Evolutionary conservation across 495 filamentous ascomycete genomes (phyloP), one percentile per base, ranked within the genome.

Genomic region (Trichoderma reesei): DNA sequence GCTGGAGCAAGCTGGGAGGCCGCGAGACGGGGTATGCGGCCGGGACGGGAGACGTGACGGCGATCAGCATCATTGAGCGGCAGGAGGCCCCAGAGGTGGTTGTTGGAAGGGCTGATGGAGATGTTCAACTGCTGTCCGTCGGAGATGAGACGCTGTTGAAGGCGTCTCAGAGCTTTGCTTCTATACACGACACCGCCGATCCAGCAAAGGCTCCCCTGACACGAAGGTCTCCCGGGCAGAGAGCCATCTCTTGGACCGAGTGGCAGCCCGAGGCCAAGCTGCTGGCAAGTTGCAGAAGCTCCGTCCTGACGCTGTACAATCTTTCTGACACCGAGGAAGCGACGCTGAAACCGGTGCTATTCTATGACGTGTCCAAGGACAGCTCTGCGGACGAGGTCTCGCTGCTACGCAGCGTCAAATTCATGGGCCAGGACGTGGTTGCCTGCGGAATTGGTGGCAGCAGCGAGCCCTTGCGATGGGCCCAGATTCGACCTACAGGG

Each of bases 71-170:
- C 14, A 61, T 79, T 3, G 70, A 68, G 46, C 65, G 67, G 33
- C 67, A 65, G 13, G 56, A 67, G n/a, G 65, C 65, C 0, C 68
- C 67, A 9, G 71, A 70, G 39, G 67, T 78, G 0, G 34, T 80
- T 3, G 72, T 74, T 0, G 78, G 79, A 20, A 70, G 79, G 39
- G 75, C 78, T n/a, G 76, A 74, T 61, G 78, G 79, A 3, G 67
- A 72, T 16, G 63, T 81, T 3, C 65, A 71, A 13, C 66, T 81
- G 1, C 62, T 79, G 3, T 76, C 75, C 3, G 73, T 73, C 14
- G 75, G 68, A 41, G 65, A 71, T 14, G 51, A 56, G 66, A 67
- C 8, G 59, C 65, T 34, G 76, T 77, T 59, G 76, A 78, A 36
- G 66, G 68, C 44, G 54, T 41, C 59, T 38, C 36, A 42, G 13